Percentiles rank a stretch among this genome's conserved stretches.
Conservation (phyloP, 108 stramenopile genomes). For the Pseudonitzschia multiseries region DNA sequence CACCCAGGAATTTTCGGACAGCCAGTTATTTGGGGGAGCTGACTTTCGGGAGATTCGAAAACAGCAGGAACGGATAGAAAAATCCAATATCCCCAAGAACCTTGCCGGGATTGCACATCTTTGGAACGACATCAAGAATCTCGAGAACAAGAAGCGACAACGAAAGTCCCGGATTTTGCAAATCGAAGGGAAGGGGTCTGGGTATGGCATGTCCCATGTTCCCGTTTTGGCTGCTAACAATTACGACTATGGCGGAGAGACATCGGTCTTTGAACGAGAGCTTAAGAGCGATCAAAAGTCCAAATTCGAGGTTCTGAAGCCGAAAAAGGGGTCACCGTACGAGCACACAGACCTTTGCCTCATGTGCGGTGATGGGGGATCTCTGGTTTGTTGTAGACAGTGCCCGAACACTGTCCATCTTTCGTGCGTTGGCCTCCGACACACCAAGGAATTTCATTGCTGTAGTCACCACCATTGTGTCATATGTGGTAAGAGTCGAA, state of each 20-base stretch:
- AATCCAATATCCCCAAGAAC: constrained; percentile 41
- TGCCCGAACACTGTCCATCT: constrained; percentile 61
- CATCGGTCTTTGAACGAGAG: constrained; percentile 62
- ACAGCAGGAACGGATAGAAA: constrained; percentile 34
- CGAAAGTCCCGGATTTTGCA: constrained; percentile 52
- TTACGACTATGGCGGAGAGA: constrained; percentile 66
- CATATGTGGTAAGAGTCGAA: constrained; percentile 52
- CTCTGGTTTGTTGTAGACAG: constrained; percentile 58
- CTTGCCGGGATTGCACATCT: constrained; percentile 34
- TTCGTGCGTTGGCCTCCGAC: constrained; percentile 39
- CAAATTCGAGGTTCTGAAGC: constrained; percentile 8
- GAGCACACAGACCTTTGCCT: constrained; percentile 38
- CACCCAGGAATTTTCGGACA: constrained; percentile 45
- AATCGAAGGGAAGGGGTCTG: constrained; percentile 48
- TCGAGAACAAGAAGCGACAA: constrained; percentile 45
- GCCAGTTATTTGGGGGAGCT: constrained; percentile 45
- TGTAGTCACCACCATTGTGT: constrained; percentile 85
- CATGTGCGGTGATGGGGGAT: constrained; percentile 78
- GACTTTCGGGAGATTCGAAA: constrained; percentile 60
- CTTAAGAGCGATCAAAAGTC: constrained; percentile 32
- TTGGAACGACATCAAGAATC: constrained; percentile 34
- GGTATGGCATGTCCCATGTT: constrained; percentile 50
- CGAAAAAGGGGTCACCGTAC: constrained; percentile 34
- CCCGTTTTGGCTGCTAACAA: constrained; percentile 65
- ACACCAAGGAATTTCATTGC: constrained; percentile 34